phyloP scores from a whole-genome alignment of 306 rosid species.

The Delonix regia region DNA sequence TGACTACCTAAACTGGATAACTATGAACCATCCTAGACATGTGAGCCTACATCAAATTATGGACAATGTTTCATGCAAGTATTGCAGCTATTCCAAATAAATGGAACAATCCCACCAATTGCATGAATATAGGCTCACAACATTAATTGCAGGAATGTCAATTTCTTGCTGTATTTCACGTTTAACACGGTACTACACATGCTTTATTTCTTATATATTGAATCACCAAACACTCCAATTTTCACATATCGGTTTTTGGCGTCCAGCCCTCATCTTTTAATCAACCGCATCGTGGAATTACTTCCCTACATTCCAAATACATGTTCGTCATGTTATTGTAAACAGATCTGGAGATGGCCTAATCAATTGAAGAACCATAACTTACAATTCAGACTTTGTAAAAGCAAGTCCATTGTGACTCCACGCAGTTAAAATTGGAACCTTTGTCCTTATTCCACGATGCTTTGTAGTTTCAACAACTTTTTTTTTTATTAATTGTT shows the following conservation, averaged over 20 bases:
- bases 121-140: not conserved
- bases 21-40: conserved; percentile 14
- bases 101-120: not conserved
- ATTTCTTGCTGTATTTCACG: not conserved
- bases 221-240: not conserved
- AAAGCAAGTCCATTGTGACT: not conserved
- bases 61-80: conserved; percentile 19
- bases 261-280: not conserved
- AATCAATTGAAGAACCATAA: not conserved
- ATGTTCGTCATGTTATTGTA: not conserved
- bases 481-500: not conserved
- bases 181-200: not conserved
- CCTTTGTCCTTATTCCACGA: not conserved
- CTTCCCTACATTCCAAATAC: not conserved
- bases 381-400: not conserved
- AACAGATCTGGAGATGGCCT: not conserved
- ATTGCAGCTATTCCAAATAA: conserved; percentile 33
- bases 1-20: conserved; percentile 27
- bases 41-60: not conserved
- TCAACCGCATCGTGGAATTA: not conserved
- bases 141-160: not conserved
- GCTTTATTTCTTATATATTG: conserved; percentile 11
- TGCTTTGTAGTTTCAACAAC: not conserved
- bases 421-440: not conserved
- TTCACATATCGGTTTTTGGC: not conserved